phyloP scores from a whole-genome alignment of 805 yeast genomes.

The Sugiyamaella smithiae region DNA sequence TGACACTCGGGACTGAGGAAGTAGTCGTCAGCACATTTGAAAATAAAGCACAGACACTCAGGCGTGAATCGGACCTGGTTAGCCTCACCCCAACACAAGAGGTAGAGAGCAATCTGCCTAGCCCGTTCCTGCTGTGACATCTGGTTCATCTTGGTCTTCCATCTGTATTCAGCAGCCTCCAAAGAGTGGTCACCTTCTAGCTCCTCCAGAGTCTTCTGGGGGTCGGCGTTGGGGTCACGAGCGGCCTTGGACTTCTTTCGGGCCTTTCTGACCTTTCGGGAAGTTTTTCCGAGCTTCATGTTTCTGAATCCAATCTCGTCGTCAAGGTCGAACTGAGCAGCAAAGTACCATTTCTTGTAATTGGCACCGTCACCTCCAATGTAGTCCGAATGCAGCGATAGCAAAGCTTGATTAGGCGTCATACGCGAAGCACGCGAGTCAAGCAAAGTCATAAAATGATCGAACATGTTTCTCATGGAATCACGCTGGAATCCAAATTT shows the following conservation, averaged over 20 bases:
- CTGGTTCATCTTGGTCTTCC: constrained; percentile 64
- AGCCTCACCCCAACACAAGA: constrained; percentile 75
- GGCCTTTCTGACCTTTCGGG: constrained; percentile 46
- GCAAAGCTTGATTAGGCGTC: constrained; percentile 65
- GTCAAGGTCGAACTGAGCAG: constrained; percentile 77
- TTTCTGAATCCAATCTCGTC: constrained; percentile 58
- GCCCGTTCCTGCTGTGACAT: constrained; percentile 56
- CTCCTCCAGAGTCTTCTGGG: constrained; percentile 60
- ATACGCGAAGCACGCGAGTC: constrained; percentile 86
- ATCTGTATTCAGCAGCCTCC: constrained; percentile 73
- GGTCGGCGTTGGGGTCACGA: constrained; percentile 48
- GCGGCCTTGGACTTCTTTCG: constrained; percentile 47
- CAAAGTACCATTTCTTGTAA: constrained; percentile 88
- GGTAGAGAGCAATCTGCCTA: constrained; percentile 60
- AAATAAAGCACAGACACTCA: constrained; percentile 88
- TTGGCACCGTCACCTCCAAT: constrained; percentile 89
- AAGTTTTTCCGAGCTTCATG: constrained; percentile 52
- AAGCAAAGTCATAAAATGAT: constrained; percentile 72
- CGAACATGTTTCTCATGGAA: constrained; percentile 74
- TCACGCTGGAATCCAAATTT: constrained; percentile 84
- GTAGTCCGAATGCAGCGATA: constrained; percentile 81
- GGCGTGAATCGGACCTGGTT: constrained; percentile 87
- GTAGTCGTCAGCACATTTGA: constrained; percentile 92
- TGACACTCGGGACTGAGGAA: constrained; percentile 85
- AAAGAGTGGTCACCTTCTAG: constrained; percentile 60